Base-by-base conservation (phyloP, 306 rosid species). In the Canavalia ensiformis region DNA sequence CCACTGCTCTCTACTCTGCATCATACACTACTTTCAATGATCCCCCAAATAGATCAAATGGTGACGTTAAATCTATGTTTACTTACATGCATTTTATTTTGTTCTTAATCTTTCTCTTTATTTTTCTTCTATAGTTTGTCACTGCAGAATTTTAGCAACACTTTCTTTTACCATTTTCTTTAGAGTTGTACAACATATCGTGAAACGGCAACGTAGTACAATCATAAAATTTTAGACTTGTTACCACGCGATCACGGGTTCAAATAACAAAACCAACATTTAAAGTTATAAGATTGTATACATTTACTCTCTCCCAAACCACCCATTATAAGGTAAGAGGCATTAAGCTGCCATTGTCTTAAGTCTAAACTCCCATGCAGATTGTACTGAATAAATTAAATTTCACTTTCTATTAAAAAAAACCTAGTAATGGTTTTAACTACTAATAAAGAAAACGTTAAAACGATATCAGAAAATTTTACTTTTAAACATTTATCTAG, bases 11-110 rank as follows among this genome's bases (percentile, higher is more conserved):
- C 12, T 55, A 45, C 0, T 13, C 11, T 8, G 55, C 66, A 41
- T 64, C 69, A 42, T 56, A 8, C 45, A 6, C 68, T 39, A 34
- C 8, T 35, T 82, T 75, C 77, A 67, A 42, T 18, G 31, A 54
- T 73, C 18, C 62, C 33, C 35, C 56, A 72, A 10, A 37, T 49
- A 25, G 12, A 81, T 63, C 35, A 44, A 65, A 74, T 45, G 8
- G 39, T 54, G n/a, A 65, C 42, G 5, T 41, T 18, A 62, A 37
- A 8, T 47, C 12, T 4, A 12, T 12, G 8, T 18, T 57, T 44
- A 44, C 47, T 2, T 47, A 0, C 2, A 46, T 3, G 45, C 8
- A 2, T 44, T 6, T 37, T 7, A 31, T 54, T 37, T 11, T 2
- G 4, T 45, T 25, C 49, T 64, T 44, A 46, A 49, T 44, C 11